phyloP scores from a whole-genome alignment of 768 basidiomycete genomes.

The Russula sp. region DNA sequence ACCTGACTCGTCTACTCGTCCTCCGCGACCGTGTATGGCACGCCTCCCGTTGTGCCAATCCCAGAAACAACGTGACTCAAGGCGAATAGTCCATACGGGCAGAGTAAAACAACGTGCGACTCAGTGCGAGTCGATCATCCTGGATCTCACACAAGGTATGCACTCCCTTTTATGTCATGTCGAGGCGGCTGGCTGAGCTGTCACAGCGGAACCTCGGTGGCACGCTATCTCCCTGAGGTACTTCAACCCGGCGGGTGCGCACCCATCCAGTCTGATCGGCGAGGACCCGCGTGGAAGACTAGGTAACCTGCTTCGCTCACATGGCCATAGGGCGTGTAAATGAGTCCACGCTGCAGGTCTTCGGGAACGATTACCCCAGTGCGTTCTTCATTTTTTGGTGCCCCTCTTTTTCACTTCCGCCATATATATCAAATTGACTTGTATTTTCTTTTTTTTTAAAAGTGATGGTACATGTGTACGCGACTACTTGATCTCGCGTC shows the following conservation, averaged over 20 bases:
- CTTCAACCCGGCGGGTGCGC: constrained; percentile 98
- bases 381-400: constrained; percentile 20
- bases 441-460: constrained; percentile 33
- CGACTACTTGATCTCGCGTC: constrained; percentile 93
- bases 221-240: constrained; percentile 86
- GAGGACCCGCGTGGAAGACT: constrained; percentile 95
- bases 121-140: constrained; percentile 84
- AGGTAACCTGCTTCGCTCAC: constrained; percentile 91
- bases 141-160: constrained; percentile 81
- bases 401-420: neutral
- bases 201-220: constrained; percentile 73
- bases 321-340: constrained; percentile 90
- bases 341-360: constrained; percentile 62
- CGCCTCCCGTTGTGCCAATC: constrained; percentile 87
- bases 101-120: constrained; percentile 97
- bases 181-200: neutral
- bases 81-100: constrained; percentile 92
- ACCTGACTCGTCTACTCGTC: constrained; percentile 93
- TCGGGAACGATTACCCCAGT: constrained; percentile 98
- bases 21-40: constrained; percentile 97
- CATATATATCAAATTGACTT: neutral
- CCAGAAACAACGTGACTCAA: constrained; percentile 85
- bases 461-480: constrained; percentile 97
- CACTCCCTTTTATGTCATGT: neutral
- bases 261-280: constrained; percentile 91